Base-by-base conservation (phyloP, 164 flowering plant species). In the Berberis vulgaris region DNA sequence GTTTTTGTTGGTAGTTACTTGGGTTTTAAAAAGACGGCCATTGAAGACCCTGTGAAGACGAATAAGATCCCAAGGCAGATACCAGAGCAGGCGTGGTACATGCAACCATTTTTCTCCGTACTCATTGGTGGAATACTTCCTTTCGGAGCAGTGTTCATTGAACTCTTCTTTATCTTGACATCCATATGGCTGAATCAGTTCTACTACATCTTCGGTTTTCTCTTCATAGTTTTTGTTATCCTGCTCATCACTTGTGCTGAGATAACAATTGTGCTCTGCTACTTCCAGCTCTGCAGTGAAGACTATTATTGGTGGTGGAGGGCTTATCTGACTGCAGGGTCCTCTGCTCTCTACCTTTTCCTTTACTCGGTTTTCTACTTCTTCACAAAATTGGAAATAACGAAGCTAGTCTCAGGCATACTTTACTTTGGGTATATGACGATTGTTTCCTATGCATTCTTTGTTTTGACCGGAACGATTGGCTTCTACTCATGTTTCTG, bases 61-160 rank as follows among this genome's bases (percentile, higher is more conserved):
- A 86, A 86, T 70, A 86, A 86, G 67, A 87, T 87, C 45, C 89
- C 93, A 1, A 74, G 89, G 55, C 93, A 87, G 67, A 47, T 81
- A 54, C 93, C 93, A 3, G 93, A 86, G 70, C 93, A 83, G 67
- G 83, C 93, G 9, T 86, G 93, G 93, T 86, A 86, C 76, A 86
- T 86, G 93, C 76, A 74, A 58, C 93, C 93, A 2, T 74, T 78
- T 26, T 86, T 86, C 77, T 85, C 93, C 5, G 70, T 87, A 45
- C 84, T 85, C 50, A 78, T 87, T 61, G 93, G 93, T 49, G 93
- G 89, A 49, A 82, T 86, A 62, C 85, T 86, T 63, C 93, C 93
- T 39, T 86, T 86, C 64, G 89, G 93, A 7, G 89, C 89, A 1
- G 93, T 86, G 49, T 86, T 86, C 71, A 86, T 84, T 41, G 89